Evolutionary conservation across 2,329 filamentous ascomycete species (phyloP), one percentile per base, ranked within the genome.

Genomic region (Cladophialophora yegresii): DNA sequence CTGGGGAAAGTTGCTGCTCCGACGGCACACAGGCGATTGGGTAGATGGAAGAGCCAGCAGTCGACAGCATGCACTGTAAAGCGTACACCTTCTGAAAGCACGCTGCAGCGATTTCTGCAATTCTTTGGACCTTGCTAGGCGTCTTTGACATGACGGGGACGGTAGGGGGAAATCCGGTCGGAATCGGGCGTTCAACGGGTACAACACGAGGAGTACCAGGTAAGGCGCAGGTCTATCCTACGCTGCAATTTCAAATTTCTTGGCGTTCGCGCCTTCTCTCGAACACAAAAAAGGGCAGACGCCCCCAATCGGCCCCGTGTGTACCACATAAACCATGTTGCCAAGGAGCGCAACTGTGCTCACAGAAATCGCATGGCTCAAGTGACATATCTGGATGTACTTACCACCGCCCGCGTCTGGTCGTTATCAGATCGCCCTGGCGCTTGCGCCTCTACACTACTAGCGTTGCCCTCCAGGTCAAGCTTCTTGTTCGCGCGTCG

Each of bases 401-500:
- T 55, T 9, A n/a, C 9, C 26, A n/a, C 33, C 50, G 12, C 50
- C 28, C 30, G 58, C 26, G 13, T 61, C 50, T 55, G 50, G 8
- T 55, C 28, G 23, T 49, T 20, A 26, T 28, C 20, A 20, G 22
- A 13, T 22, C 9, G 20, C 47, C 47, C 23, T 28, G 13, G 23
- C 47, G 4, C 20, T 26, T 50, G 22, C 9, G 23, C 47, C 20
- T 28, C 23, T 12, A 4, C 13, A 26, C 3, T 22, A 50, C 23
- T 9, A 28, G 47, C 20, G 5, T 5, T 20, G 4, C 8, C 47
- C 22, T 5, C 47, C 47, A 58, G 22, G 13, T 71, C 68, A 16
- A 72, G 54, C 33, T 68, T 72, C 32, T 61, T 67, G 53, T 72
- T 72, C 36, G 70, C 65, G 26, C 63, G 64, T 32, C 61, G 65